A percentile compares a stretch with the other conserved stretches of the same genome.
Evolutionary conservation across 192 early-diverging fungal genomes (phyloP).

Genomic region (Coemansia sp.): DNA sequence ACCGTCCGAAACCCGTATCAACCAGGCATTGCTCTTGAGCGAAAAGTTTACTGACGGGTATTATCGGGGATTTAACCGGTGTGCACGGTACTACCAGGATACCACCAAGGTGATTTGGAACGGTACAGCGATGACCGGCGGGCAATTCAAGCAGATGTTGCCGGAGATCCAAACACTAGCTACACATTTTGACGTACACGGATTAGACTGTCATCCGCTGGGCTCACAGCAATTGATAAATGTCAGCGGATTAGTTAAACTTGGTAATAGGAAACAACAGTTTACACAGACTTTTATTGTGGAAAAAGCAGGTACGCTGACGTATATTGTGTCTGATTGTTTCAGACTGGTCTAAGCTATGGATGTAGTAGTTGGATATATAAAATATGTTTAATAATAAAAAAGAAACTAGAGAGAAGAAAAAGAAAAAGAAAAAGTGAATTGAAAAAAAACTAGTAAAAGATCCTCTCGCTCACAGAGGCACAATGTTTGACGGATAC

Average conservation of each 20-base stretch:
- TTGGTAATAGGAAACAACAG: constrained; percentile 19
- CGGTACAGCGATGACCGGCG: constrained; percentile 22
- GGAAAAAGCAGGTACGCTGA: constrained; percentile 10
- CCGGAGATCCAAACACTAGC: constrained; percentile 19
- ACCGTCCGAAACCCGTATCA: neutral
- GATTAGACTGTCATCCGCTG: constrained; percentile 26
- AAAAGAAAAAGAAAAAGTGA: neutral
- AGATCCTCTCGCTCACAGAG: neutral
- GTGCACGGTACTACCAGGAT: constrained; percentile 34
- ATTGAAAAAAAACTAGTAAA: neutral
- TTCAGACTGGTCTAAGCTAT: constrained; percentile 35
- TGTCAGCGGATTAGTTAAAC: constrained; percentile 18
- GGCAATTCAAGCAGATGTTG: constrained; percentile 24
- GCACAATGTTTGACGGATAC: neutral
- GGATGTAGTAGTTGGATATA: neutral
- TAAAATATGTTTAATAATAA: neutral
- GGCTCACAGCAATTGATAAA: constrained; percentile 11
- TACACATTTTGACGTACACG: constrained; percentile 17
- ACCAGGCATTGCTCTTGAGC: constrained; percentile 1
- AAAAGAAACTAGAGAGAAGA: constrained; percentile 2
- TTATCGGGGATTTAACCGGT: constrained; percentile 17
- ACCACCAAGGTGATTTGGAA: constrained; percentile 41
- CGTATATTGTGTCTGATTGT: constrained; percentile 40
- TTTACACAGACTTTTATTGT: constrained; percentile 41
- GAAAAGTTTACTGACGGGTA: constrained; percentile 44